Evolutionary conservation across 805 yeast genomes (phyloP).

Genomic region (Candida cerambycidarum): DNA sequence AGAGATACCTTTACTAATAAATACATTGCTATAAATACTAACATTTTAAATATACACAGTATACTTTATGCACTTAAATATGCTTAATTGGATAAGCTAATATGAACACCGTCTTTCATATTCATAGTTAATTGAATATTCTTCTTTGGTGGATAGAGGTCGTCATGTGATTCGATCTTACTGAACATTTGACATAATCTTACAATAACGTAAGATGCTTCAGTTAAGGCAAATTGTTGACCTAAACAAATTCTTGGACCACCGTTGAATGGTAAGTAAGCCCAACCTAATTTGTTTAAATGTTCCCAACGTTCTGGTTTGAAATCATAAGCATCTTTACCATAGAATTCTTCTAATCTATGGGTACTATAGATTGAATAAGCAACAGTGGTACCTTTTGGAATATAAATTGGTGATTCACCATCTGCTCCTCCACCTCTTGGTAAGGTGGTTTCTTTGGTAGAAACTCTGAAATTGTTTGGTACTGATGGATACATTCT

Average conservation of each 20-base stretch:
- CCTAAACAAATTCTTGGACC: constrained; percentile 59
- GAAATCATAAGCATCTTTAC: constrained; percentile 44
- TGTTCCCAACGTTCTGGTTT: constrained; percentile 51
- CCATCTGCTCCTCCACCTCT: constrained; percentile 47
- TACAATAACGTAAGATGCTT: constrained; percentile 45
- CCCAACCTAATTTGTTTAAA: constrained; percentile 40
- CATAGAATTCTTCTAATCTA: constrained; percentile 39
- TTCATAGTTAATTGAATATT: constrained; percentile 29
- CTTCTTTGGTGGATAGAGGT: constrained; percentile 32
- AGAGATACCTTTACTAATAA: background rate
- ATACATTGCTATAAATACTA: background rate
- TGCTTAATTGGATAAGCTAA: constrained; percentile 7
- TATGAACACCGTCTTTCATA: constrained; percentile 13
- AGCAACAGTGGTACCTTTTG: constrained; percentile 43
- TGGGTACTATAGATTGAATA: constrained; percentile 45
- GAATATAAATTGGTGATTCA: constrained; percentile 36
- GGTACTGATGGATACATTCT: constrained; percentile 56
- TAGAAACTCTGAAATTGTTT: constrained; percentile 45
- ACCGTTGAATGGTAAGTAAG: constrained; percentile 53
- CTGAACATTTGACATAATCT: constrained; percentile 31
- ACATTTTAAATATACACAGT: background rate
- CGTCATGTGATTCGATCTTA: constrained; percentile 20
- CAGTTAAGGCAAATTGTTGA: constrained; percentile 56
- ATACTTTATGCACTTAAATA: background rate
- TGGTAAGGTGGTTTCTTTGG: constrained; percentile 48